Evolutionary conservation across 805 yeast genomes (phyloP), one percentile per base, ranked within the genome.

Genomic region (Deakozyma indianensis): DNA sequence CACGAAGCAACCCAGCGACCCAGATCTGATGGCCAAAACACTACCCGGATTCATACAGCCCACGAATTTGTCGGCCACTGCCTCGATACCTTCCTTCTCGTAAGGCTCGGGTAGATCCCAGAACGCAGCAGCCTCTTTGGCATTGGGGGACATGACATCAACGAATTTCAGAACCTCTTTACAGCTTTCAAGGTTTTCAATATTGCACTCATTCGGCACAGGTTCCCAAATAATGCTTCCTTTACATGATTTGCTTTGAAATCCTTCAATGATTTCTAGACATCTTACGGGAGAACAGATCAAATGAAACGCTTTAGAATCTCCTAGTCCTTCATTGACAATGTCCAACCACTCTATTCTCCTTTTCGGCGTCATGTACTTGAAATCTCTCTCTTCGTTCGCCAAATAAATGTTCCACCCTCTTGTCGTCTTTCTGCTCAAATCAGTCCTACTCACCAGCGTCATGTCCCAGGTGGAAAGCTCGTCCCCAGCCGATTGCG

Each of bases 191-290:
- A 76, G 60, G 47, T 75, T 69, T 27, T 69, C 78, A 1, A 77
- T 71, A 0, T 55, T 59, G 58, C 95, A 84, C 20, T 73, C 73
- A 48, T 78, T 83, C 1, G 96, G 96, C 4, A 83, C 73, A 0
- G 96, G 96, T 61, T 88, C 97, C 79, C 87, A 90, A 0, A 83
- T 71, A 45, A 76, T 67, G 2, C 66, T 53, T n/a, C 77, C 74
- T 48, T 32, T 32, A n/a, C 38, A 32, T 5, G 7, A 5, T 22
- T 22, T 3, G 54, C 35, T 47, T 56, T 18, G 55, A 42, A 70
- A 48, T 9, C 62, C 59, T 1, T 57, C 57, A 5, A 79, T 53
- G 25, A 82, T 70, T 16, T 69, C 71, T 3, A 55, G 51, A 47
- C 79, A 77, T 35, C 95, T 59, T 3, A 64, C 70, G 1, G 88